phyloP scores from a whole-genome alignment of 2,329 filamentous ascomycete genomes.

The Chaetomiaceae sp. region DNA sequence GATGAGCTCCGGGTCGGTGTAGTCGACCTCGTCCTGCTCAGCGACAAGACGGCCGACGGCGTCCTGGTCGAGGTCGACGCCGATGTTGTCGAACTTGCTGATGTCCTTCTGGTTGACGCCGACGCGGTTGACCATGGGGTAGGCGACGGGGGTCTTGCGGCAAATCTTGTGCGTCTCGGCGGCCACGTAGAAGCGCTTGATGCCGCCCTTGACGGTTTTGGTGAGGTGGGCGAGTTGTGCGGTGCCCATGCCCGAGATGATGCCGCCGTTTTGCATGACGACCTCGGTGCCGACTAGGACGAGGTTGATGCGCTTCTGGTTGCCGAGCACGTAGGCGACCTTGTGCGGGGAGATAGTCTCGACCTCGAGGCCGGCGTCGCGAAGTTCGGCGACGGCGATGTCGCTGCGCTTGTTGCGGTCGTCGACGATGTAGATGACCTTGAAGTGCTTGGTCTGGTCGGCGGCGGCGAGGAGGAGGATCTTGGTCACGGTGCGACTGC shows the following conservation, averaged over 20 bases:
- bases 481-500: conserved; percentile 75
- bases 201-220: conserved; percentile 46
- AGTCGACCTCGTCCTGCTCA: conserved; percentile 60
- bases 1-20: conserved; percentile 66
- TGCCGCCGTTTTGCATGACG: conserved; percentile 88
- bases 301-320: conserved; percentile 63
- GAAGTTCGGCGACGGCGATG: conserved; percentile 64
- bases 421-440: conserved; percentile 73
- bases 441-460: conserved; percentile 56
- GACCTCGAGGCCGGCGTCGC: conserved; percentile 72
- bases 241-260: conserved; percentile 80
- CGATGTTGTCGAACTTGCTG: conserved; percentile 23
- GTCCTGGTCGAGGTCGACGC: conserved; percentile 24
- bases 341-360: conserved; percentile 73
- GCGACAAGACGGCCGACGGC: conserved; percentile 33
- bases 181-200: conserved; percentile 74
- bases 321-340: conserved; percentile 68
- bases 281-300: conserved; percentile 71
- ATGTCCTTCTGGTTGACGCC: conserved; percentile 66
- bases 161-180: conserved; percentile 97
- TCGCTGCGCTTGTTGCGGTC: conserved; percentile 56
- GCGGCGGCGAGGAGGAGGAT: conserved; percentile 71
- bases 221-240: conserved; percentile 84
- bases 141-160: conserved; percentile 74
- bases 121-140: conserved; percentile 59